These are phyloP conservation scores for Mycena galericulata DNA, from an alignment of 768 basidiomycete genomes.

Conservation along the genomic window DNA sequence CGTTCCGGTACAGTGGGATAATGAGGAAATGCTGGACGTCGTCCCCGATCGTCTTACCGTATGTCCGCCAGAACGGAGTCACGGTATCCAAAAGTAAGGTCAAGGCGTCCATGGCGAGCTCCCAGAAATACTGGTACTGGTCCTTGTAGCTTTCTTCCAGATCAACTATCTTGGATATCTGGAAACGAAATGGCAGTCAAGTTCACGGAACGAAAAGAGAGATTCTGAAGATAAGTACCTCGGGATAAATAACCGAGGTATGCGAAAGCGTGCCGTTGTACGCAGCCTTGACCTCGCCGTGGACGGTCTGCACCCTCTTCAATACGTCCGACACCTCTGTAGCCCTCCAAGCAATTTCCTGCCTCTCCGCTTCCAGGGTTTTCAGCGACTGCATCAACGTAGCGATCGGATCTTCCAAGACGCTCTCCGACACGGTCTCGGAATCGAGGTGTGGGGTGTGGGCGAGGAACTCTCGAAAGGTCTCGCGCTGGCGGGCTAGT, in stretches of 20 bases:
- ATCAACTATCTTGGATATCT: constrained; percentile 79
- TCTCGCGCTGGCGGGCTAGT: constrained; percentile 69
- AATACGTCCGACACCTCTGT: constrained; percentile 63
- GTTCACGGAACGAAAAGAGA: constrained; percentile 12
- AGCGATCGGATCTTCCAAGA: constrained; percentile 67
- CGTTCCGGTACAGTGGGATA: constrained; percentile 85
- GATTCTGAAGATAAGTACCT: constrained; percentile 57
- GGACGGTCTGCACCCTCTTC: constrained; percentile 64
- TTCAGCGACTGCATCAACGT: constrained; percentile 63
- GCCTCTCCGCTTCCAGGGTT: constrained; percentile 60
- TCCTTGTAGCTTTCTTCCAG: constrained; percentile 85
- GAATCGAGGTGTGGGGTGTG: constrained; percentile 33
- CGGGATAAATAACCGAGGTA: constrained; percentile 83
- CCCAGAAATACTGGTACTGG: constrained; percentile 86
- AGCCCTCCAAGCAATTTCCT: constrained; percentile 58
- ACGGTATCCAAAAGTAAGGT: constrained; percentile 82
- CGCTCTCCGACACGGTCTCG: constrained; percentile 47
- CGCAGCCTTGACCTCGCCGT: constrained; percentile 67
- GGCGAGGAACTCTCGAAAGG: constrained; percentile 61
- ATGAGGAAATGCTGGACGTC: constrained; percentile 86
- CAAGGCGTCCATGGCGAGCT: constrained; percentile 81
- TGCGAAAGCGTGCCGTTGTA: constrained; percentile 75
- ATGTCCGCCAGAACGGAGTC: constrained; percentile 84
- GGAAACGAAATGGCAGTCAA: background rate
- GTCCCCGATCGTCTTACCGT: constrained; percentile 85